These are phyloP conservation scores for Periconia macrospinosa DNA, from an alignment of 2,329 filamentous ascomycete species.

Conservation along the genomic window DNA sequence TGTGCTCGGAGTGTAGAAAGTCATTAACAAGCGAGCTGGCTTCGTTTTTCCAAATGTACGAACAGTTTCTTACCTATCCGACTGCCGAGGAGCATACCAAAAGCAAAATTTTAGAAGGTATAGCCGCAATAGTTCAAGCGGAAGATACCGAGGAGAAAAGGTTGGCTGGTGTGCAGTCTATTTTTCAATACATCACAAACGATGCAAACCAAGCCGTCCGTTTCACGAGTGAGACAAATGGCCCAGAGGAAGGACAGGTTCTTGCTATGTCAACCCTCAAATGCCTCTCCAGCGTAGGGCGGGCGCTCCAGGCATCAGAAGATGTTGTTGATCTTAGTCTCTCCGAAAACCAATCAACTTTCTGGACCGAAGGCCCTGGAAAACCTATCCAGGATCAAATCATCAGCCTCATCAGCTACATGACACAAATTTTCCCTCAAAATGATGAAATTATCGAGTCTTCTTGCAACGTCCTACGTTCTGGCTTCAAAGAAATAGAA, in stretches of 20 bases:
- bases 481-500: conserved; percentile 73
- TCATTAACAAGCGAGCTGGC: conserved; percentile 68
- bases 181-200: conserved; percentile 63
- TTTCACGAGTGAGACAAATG: conserved; percentile 33
- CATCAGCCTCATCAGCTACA: conserved; percentile 53
- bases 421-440: conserved; percentile 57
- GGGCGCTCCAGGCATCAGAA: conserved; percentile 68
- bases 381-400: conserved; percentile 55
- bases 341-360: conserved; percentile 42
- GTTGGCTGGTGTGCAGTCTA: conserved; percentile 56
- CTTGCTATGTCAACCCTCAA: conserved; percentile 60
- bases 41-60: conserved; percentile 73
- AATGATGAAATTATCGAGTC: conserved; percentile 71
- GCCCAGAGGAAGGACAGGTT: conserved; percentile 47
- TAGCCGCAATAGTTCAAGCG: conserved; percentile 75
- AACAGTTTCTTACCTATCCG: conserved; percentile 60
- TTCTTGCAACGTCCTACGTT: conserved; percentile 70
- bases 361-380: conserved; percentile 56
- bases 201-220: conserved; percentile 56
- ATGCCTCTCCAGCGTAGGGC: conserved; percentile 71
- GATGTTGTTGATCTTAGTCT: conserved; percentile 71
- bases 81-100: conserved; percentile 70
- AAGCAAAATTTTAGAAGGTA: conserved; percentile 72
- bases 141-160: conserved; percentile 61
- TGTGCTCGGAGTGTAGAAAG: conserved; percentile 75